Conservation (phyloP, 371 early-diverging fungal genomes). For the Funneliformis caledonium region DNA sequence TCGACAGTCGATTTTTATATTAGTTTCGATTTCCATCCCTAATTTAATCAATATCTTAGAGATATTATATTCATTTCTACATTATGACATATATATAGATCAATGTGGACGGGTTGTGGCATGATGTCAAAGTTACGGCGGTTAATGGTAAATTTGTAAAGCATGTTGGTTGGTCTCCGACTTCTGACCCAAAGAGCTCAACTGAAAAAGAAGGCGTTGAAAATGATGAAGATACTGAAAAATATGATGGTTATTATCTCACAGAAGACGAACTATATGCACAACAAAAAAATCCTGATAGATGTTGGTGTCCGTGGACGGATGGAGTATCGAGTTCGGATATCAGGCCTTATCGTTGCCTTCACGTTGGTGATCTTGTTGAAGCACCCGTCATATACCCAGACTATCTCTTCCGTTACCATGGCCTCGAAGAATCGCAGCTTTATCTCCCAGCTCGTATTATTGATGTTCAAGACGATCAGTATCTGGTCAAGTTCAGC, state of each 20-base stretch:
- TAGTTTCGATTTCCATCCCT: neutral
- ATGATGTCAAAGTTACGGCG: slow-evolving; percentile 22
- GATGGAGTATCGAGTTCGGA: neutral
- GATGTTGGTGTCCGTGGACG: slow-evolving; percentile 9
- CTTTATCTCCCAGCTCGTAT: slow-evolving; percentile 23
- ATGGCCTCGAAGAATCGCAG: slow-evolving; percentile 15
- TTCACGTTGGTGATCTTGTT: slow-evolving; percentile 17
- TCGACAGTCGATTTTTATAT: too few species aligned
- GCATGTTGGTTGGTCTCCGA: neutral
- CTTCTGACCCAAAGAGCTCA: neutral
- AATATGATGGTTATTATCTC: neutral
- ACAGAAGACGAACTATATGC: neutral
- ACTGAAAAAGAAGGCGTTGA: neutral
- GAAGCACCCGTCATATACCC: slow-evolving; percentile 20
- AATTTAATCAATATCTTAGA: neutral
- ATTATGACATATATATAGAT: neutral
- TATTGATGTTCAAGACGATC: slow-evolving; percentile 2
- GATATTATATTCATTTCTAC: neutral
- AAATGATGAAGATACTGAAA: neutral
- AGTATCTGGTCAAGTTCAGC: slow-evolving; percentile 8
- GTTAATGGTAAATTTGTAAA: neutral
- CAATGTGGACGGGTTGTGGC: slow-evolving; percentile 2
- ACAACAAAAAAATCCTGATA: neutral
- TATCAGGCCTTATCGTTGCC: slow-evolving; percentile 23
- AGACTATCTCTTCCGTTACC: slow-evolving; percentile 3